Evolutionary conservation across 805 yeast species (phyloP).

Genomic region (Maudiozyma serrabonitensis): DNA sequence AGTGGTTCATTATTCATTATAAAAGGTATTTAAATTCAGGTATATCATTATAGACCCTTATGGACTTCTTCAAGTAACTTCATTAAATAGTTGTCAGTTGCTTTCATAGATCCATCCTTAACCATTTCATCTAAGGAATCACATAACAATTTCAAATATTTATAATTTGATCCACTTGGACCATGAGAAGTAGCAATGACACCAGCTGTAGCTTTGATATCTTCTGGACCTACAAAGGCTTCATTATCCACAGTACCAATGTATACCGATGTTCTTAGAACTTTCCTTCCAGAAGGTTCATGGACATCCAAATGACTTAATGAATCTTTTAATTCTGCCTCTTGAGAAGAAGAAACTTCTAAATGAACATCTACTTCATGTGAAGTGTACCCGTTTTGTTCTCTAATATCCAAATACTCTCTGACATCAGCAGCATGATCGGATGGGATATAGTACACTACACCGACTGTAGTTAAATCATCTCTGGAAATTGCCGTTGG

Average conservation of each 20-base stretch:
- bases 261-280: constrained; percentile 55
- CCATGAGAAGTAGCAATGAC: constrained; percentile 52
- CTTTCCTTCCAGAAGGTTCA: constrained; percentile 30
- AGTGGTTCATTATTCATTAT: too few relatives aligned
- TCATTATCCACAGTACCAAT: constrained; percentile 75
- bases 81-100: constrained; percentile 36
- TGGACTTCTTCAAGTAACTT: constrained; percentile 26
- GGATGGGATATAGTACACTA: constrained; percentile 72
- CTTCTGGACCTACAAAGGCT: constrained; percentile 81
- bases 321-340: constrained; percentile 14
- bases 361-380: constrained; percentile 59
- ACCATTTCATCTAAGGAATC: constrained; percentile 36
- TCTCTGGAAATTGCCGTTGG: constrained; percentile 20
- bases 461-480: constrained; percentile 60
- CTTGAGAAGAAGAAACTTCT: constrained; percentile 18
- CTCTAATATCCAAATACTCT: constrained; percentile 69
- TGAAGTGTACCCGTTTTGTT: constrained; percentile 77
- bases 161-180: constrained; percentile 73
- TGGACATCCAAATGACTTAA: constrained; percentile 25
- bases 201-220: constrained; percentile 45
- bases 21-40: background rate
- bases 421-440: constrained; percentile 50
- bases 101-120: constrained; percentile 6
- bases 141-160: constrained; percentile 52
- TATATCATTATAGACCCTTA: background rate